Evolutionary conservation across 805 yeast species (phyloP).

Genomic region (Sporopachydermia quercuum): DNA sequence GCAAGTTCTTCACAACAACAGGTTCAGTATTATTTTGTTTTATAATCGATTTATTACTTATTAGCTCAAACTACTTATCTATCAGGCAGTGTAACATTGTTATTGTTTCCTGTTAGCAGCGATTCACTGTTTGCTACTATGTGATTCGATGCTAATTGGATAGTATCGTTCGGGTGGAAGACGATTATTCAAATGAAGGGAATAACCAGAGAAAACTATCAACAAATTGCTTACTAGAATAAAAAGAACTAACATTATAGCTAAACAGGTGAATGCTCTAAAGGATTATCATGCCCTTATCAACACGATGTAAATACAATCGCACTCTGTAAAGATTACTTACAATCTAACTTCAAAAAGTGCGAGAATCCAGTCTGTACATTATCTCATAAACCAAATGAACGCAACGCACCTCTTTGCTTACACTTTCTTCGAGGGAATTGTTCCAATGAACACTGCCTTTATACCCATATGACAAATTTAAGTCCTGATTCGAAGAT

Average conservation of each 20-base stretch:
- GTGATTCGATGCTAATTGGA: slow-evolving; percentile 6
- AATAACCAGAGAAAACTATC: too few species aligned
- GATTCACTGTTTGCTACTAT: too few species aligned
- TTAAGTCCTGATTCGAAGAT: slow-evolving; percentile 28
- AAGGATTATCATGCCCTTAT: slow-evolving; percentile 36
- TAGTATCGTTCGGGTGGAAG: too few species aligned
- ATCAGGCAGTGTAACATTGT: too few species aligned
- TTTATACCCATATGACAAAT: slow-evolving; percentile 30
- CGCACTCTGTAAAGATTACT: slow-evolving; percentile 37
- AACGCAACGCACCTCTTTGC: slow-evolving; percentile 50
- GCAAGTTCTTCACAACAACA: slow-evolving; percentile 7
- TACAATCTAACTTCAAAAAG: slow-evolving; percentile 20
- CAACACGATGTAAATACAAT: slow-evolving; percentile 35
- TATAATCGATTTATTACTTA: not conserved
- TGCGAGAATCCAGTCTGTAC: slow-evolving; percentile 37
- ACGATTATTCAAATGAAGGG: too few species aligned
- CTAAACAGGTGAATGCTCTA: slow-evolving; percentile 36
- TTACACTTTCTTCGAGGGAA: slow-evolving; percentile 29
- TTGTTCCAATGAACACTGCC: slow-evolving; percentile 36
- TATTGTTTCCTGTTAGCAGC: too few species aligned
- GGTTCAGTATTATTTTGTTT: slow-evolving; percentile 4
- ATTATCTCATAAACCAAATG: slow-evolving; percentile 40
- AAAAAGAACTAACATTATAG: too few species aligned
- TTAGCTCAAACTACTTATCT: not conserved
- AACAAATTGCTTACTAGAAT: too few species aligned